Base-by-base conservation (phyloP, 768 basidiomycete species). In the Amanita rubescens region DNA sequence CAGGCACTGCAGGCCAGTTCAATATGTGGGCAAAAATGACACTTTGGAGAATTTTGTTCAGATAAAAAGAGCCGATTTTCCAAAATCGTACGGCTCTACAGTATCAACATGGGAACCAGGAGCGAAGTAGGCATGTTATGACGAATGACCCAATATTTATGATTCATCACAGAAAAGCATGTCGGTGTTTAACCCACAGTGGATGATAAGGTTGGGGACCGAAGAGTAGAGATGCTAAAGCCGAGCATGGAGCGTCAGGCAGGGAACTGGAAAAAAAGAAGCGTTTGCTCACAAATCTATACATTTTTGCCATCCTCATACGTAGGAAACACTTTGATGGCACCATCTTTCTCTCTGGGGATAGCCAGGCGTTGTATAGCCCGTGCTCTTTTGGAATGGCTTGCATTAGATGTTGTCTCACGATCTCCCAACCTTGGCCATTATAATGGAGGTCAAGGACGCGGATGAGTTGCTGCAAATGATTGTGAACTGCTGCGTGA, bases 401-500 rank as follows among this genome's bases (percentile, higher is more conserved):
- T 19, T 65, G 66, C 27, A 65, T 65, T 37, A 81, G 63, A 52
- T 75, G 72, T n/a, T 64, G 60, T 14, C 78, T 68, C 20, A 81
- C 75, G 11, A 80, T 60, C 9, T 65, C 66, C 77, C 79, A 82
- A 3, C 79, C 79, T n/a, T 60, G 65, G 15, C 79, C 79, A 45
- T 72, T 76, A 59, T 81, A 78, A 60, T 82, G 81, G 14, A 82
- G 65, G 10, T 70, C 78, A 51, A 82, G 73, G 5, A 82, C 74
- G 2, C 81, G 75, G 52, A 81, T 77, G 39, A 81, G 73, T 55
- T 77, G 79, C 58, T 82, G 81, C 25, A 82, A 66, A 48, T 82
- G 80, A 56, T 80, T 81, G 65, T 81, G 78, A 49, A 81, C 71
- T 55, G 78, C 68, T 2, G 79, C 76, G 66, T 81, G 80, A 58